Evolutionary conservation across 345 rosid genomes (phyloP).

Genomic region (Tarenaya hassleriana): DNA sequence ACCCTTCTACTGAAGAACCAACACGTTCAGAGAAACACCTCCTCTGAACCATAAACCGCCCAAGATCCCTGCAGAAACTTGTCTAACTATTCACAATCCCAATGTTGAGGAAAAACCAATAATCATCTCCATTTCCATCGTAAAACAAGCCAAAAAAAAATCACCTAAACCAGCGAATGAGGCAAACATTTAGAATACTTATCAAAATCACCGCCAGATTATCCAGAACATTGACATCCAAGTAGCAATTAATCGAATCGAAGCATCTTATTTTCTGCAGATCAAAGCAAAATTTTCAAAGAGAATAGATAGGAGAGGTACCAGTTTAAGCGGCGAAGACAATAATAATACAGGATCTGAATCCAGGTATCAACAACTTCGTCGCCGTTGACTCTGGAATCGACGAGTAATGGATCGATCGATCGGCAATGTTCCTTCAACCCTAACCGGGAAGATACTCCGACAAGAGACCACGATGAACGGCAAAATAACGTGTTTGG

Average conservation of each 20-base stretch:
- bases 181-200: constrained; percentile 2
- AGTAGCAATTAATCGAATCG: constrained; percentile 12
- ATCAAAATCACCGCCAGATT: not conserved
- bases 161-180: not conserved
- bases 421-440: not conserved
- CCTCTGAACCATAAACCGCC: too few relatives aligned
- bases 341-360: constrained; percentile 1
- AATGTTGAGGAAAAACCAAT: too few relatives aligned
- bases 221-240: not conserved
- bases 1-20: too few relatives aligned
- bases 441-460: not conserved
- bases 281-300: not conserved
- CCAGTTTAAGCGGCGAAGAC: constrained; percentile 15
- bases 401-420: constrained; percentile 4
- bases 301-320: constrained; percentile 12
- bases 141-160: constrained; percentile 3
- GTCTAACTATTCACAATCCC: too few relatives aligned
- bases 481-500: constrained; percentile 8
- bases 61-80: too few relatives aligned
- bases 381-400: constrained; percentile 7
- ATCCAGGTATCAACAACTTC: not conserved
- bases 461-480: not conserved
- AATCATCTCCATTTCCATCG: too few relatives aligned
- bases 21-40: too few relatives aligned
- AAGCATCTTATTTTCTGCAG: constrained; percentile 5